phyloP scores from a whole-genome alignment of 208 protist species.

The Leishmania aethiopica region DNA sequence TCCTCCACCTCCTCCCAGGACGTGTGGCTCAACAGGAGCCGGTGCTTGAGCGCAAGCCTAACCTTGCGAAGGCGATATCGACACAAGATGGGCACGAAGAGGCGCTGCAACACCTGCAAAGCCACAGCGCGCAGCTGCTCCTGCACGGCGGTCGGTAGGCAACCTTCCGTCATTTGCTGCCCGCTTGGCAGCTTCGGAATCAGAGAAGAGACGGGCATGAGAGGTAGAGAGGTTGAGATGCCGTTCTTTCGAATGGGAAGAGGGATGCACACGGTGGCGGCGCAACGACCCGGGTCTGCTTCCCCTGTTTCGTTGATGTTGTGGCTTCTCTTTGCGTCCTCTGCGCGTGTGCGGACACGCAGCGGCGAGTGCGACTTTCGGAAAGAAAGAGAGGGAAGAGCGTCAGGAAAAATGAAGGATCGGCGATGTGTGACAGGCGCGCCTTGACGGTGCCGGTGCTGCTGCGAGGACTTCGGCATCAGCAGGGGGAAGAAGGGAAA shows the following conservation, averaged over 20 bases:
- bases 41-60: conserved; percentile 23
- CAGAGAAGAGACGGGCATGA: conserved; percentile 13
- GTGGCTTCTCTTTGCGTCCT: background rate
- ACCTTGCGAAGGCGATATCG: conserved; percentile 22
- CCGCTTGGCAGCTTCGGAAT: conserved; percentile 35
- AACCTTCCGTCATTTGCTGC: conserved; percentile 32
- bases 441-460: background rate
- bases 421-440: background rate
- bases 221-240: background rate
- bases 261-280: background rate
- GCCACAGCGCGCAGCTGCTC: conserved; percentile 53
- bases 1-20: conserved; percentile 25
- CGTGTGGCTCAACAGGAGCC: conserved; percentile 19
- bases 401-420: background rate
- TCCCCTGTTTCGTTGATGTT: background rate
- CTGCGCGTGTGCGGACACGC: background rate
- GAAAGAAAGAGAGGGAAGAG: background rate
- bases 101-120: conserved; percentile 42
- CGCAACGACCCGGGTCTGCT: background rate
- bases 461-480: background rate
- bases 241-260: background rate
- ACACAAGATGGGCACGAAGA: conserved; percentile 47
- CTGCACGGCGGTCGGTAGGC: conserved; percentile 32
- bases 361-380: background rate
- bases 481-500: background rate